Evolutionary conservation across 31 red algal species (phyloP), one percentile per base, ranked within the genome.

Genomic region (Endocladia muricata): DNA sequence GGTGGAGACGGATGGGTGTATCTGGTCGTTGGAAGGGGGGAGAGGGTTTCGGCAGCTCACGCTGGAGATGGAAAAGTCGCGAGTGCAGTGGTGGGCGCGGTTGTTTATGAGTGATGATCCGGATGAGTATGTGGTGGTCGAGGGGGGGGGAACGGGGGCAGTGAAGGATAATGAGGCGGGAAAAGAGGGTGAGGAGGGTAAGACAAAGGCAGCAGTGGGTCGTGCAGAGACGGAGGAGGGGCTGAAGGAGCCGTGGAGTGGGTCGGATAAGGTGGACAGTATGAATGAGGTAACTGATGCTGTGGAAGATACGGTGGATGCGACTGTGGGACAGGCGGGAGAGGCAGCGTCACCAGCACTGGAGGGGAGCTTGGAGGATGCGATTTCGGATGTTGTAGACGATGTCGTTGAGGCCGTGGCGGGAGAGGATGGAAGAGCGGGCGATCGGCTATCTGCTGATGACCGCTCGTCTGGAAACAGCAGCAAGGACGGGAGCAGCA

Each of bases 11-110:
- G 88, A 76, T 33, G 78, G 52, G 1, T 91, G 88, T 52, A 70
- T 79, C 66, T 91, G 88, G 88, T 61, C 72, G 39, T 40, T 91
- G 8, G 79, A 84, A 25, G 79, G 51, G 17, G 66, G 41, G 2
- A 55, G 60, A 55, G 58, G 28, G 35, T 35, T 31, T 37, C 60
- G 63, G 49, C 72, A 66, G 72, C 62, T 91, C 35, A 79, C 71
- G 15, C 40, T 91, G 36, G 88, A 91, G 55, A 38, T 91, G 47
- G 88, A 91, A 40, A 91, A 91, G 41, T 41, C 62, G 25, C 57
- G 51, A 35, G 70, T 56, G 8, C 66, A 73, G 17, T 91, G 78
- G 79, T 91, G 88, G 88, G 38, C 70, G 3, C 43, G 72, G 34
- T 42, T 91, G 25, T 91, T 91, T 58, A 57, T 64, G 30, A 74